phyloP scores from a whole-genome alignment of 441 rosid species.

The Mallotus japonicus region DNA sequence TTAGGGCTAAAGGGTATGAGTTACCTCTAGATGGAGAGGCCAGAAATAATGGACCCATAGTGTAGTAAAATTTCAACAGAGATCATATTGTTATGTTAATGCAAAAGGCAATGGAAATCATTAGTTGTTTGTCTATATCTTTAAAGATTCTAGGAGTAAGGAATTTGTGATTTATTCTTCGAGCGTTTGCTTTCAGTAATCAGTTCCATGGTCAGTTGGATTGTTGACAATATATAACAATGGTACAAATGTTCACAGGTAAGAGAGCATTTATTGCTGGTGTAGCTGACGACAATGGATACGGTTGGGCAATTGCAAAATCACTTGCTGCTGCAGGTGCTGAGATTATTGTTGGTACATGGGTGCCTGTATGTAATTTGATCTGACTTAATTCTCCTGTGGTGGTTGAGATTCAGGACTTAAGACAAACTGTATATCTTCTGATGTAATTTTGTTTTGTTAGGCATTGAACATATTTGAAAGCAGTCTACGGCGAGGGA shows the following conservation, averaged over 20 bases:
- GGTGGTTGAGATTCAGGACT: slow-evolving; percentile 7
- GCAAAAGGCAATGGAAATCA: not conserved
- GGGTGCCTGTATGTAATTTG: slow-evolving; percentile 85
- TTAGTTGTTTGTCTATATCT: not conserved
- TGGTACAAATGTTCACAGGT: slow-evolving; percentile 35
- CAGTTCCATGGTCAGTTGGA: not conserved
- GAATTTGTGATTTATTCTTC: not conserved
- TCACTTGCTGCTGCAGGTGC: slow-evolving; percentile 99
- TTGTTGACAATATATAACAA: not conserved
- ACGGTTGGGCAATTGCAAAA: slow-evolving; percentile 98
- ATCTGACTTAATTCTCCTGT: not conserved
- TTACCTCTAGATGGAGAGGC: not conserved
- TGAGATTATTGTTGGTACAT: slow-evolving; percentile 90
- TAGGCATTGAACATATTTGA: slow-evolving; percentile 86
- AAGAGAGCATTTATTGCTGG: slow-evolving; percentile 97
- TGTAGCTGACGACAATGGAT: slow-evolving; percentile 95
- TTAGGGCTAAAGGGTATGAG: not conserved
- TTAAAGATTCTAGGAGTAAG: not conserved
- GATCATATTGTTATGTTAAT: no score
- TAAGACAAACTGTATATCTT: not conserved
- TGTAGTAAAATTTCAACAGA: no score
- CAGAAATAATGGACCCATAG: not conserved
- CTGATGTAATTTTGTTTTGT: slow-evolving; percentile 14
- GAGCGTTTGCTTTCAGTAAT: not conserved
- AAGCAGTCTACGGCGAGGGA: slow-evolving; percentile 74